These are phyloP conservation scores for Aphanomyces cochlioides DNA, from an alignment of 352 stramenopile species.

Conservation along the genomic window DNA sequence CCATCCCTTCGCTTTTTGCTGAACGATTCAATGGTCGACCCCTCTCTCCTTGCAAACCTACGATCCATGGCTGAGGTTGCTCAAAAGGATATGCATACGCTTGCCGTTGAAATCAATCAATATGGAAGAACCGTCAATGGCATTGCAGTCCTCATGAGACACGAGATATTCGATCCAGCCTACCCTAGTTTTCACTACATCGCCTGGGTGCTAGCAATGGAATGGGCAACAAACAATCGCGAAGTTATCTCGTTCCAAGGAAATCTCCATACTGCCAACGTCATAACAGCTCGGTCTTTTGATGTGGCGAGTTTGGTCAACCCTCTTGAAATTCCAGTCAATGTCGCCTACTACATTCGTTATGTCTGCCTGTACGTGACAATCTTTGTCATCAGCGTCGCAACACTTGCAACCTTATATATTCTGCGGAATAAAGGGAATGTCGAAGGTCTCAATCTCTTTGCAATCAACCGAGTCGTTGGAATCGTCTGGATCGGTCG, in stretches of 20 bases:
- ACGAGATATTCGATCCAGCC: too few species aligned
- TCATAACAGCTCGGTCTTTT: not conserved
- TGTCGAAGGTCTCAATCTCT: conserved; percentile 17
- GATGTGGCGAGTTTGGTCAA: conserved; percentile 9
- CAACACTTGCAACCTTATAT: not conserved
- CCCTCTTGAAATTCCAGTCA: conserved; percentile 17
- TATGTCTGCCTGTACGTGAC: conserved; percentile 19
- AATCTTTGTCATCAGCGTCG: conserved; percentile 7
- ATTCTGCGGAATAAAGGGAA: not conserved
- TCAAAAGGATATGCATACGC: not conserved
- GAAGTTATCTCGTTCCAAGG: conserved; percentile 25
- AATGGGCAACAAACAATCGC: not conserved
- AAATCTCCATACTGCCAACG: not conserved
- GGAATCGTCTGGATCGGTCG: conserved; percentile 26
- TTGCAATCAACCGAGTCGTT: conserved; percentile 18
- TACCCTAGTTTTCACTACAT: too few species aligned
- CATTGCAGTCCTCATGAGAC: too few species aligned
- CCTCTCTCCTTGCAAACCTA: not conserved
- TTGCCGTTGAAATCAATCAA: not conserved
- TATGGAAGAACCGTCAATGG: not conserved
- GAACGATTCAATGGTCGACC: not conserved
- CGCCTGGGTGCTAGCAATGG: too few species aligned
- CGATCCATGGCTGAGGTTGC: not conserved
- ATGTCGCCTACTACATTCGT: conserved; percentile 17
- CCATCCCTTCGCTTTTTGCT: not conserved